Evolutionary conservation across 441 rosid genomes (phyloP), one percentile per base, ranked within the genome.

Genomic region (Macaranga tanarius): DNA sequence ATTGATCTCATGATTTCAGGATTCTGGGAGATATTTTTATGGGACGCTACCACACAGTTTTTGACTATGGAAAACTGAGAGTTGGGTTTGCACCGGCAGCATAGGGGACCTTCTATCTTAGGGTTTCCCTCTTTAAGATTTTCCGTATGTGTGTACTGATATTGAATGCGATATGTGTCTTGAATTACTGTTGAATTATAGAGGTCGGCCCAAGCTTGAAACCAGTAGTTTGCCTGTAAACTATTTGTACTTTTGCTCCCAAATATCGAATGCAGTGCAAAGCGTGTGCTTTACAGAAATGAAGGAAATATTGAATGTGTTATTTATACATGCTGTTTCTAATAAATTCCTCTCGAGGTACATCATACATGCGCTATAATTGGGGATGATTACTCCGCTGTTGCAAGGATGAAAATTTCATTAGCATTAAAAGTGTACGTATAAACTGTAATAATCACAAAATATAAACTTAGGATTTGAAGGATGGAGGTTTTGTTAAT

Each of bases 41-140:
- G 96, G 95, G 96, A 6, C 81, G 77, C 25, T 94, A 84, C 75
- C 99, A 94, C 68, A 92, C 97, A 0, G 92, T 94, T 47, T 94
- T 94, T 17, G 97, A 92, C 85, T 85, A 79, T 61, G 95, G 96
- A n/a, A 90, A 87, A 19, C 52, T 83, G 81, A 78, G 84, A 45
- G 89, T 92, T 65, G 95, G 97, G 65, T 90, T 92, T 55, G 93
- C 97, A 1, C 85, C 87, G 75, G 92, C 97, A 26, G 88, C 85
- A 2, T 90, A 76, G 75, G 23, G 17, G 44, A 15, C 20, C 17
- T 3, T 16, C 4, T 42, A 13, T 17, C 5, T 17, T 2, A 17
- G 2, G 22, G 0, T 16, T 65, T 1, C 31, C 11, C 62, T 31
- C 25, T 12, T 22, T 34, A 13, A 22, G 16, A 60, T 2, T 22